Evolutionary conservation across 108 stramenopile species (phyloP), one percentile per base, ranked within the genome.

Genomic region (Asterionellopsis glacialis): DNA sequence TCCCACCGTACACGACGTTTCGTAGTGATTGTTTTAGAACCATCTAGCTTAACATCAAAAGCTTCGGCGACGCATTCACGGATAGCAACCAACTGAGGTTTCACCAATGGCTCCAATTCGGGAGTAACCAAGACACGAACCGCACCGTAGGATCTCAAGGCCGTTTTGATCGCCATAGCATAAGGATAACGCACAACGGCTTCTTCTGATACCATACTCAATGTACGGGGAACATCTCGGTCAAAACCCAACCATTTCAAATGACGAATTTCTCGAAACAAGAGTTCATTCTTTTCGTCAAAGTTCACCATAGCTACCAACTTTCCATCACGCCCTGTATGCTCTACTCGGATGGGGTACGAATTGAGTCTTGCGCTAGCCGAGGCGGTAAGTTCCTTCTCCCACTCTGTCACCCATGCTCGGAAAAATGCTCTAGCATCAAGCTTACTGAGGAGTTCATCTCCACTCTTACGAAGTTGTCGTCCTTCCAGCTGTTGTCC

Each of bases 401-500:
- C 90, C 83, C 91, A 93, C 42, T 88, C 84, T 14, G 75, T 64
- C 11, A 95, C 73, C 95, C 94, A 96, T 5, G 71, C 61, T 7
- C 90, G 75, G 60, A 96, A 92, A 55, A 94, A 88, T 6, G 73
- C 69, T 25, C 79, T 58, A 15, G 95, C 93, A 79, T 97, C 94
- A 26, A 98, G 75, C 64, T 97, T 96, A 58, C 74, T 79, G 63
- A 95, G 70, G 28, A 99, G 90, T 51, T 95, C 97, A 52, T 95
- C 95, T 41, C 96, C 94, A 43, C 78, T 81, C 24, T 87, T 88
- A 57, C 94, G 92, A 21, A 99, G 83, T 55, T 91, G 84, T 11
- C 95, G 79, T 14, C 98, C 98, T 67, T 97, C 97, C 18, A 93
- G 56, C 42, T 98, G 95, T 53, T 95, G 94, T 18, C 95, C 95